Base-by-base conservation (phyloP, 2,329 filamentous ascomycete genomes). In the Chaetomium sp. region DNA sequence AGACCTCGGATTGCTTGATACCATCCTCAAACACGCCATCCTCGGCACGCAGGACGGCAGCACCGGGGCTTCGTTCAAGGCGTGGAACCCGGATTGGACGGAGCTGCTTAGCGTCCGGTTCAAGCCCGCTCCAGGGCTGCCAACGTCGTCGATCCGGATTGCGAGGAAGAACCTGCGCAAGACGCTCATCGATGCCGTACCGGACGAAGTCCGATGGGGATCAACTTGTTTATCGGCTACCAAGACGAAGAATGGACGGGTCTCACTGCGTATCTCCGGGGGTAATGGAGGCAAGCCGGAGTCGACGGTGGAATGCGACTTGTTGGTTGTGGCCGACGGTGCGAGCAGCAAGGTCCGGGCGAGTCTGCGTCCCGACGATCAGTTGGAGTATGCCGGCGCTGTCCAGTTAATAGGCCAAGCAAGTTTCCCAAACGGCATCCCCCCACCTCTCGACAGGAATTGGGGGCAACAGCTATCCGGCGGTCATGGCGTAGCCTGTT, bases 321-420 rank as follows among this genome's bases (percentile, higher is more conserved):
- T 78, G 0, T 67, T 79, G 6, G 65, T 79, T 38, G 74, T 69
- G 0, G 74, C 76, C 0, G 76, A 79, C 56, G 76, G 76, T 0
- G 69, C 73, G 0, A 68, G 64, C 14, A 77, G 73, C 58, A 74
- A 70, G 54, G 64, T 78, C 2, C 64, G 76, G 37, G 61, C 63
- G 10, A 58, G 42, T 7, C 58, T 78, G 5, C 43, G 51, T 19
- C 50, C 43, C 2, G 10, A 53, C 8, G 44, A 53, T 12, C 9
- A 4, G 12, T 35, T 53, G 12, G 42, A 41, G 8, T 53, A 53
- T 37, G 43, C 51, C 66, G 74, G 75, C 0, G 70, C 70, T 3
- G 66, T 74, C 4, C 65, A 71, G 14, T 65, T 74, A 38, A 69
- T 66, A 1, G 76, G 73, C 0, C 66, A 68, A 5, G 67, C 75